Evolutionary conservation across 2,329 filamentous ascomycete species (phyloP).

Genomic region (Paecilomyces sp.): DNA sequence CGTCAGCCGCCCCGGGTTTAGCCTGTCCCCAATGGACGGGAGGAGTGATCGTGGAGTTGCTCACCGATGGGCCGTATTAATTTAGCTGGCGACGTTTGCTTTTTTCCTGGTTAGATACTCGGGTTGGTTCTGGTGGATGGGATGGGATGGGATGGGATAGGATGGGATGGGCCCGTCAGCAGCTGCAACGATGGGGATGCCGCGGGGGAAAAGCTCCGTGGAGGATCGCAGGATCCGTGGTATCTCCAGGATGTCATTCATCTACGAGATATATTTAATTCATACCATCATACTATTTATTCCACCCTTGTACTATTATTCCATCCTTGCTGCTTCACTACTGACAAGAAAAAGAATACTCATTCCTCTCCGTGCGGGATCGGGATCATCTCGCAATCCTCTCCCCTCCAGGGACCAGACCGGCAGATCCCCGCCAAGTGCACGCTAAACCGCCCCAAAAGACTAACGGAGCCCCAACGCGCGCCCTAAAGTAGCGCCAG

Average conservation of each 20-base stretch:
- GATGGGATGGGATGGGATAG: no score
- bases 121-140: no score
- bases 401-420: background rate
- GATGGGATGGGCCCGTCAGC: no score
- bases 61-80: background rate
- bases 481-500: background rate
- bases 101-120: background rate
- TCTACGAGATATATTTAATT: background rate
- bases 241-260: background rate
- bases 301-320: background rate
- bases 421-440: background rate
- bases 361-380: background rate
- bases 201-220: background rate
- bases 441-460: no score
- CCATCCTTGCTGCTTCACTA: background rate
- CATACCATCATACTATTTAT: background rate
- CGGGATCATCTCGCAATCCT: background rate
- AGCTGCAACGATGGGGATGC: background rate
- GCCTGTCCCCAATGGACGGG: constrained; percentile 11
- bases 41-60: background rate
- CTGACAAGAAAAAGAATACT: no score
- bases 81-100: background rate
- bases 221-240: background rate
- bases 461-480: background rate
- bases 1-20: constrained; percentile 4